Conservation (phyloP, 768 basidiomycete species). For the Russula abietina region DNA sequence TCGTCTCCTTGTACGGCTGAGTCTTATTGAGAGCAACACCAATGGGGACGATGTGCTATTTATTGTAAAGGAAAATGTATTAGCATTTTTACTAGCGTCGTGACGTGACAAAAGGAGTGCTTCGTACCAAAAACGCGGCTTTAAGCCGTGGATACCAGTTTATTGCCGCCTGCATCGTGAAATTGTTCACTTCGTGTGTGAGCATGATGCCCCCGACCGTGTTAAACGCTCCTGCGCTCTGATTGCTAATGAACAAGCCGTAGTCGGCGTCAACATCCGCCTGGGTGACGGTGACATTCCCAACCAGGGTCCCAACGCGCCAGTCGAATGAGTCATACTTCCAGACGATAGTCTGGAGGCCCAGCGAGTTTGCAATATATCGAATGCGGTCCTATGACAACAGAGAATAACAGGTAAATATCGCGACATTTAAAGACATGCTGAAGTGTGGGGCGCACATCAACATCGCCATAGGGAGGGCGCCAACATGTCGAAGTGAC, state of each 20-base stretch:
- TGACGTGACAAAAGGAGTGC: neutral
- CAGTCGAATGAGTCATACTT: constrained; percentile 65
- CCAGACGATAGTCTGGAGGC: constrained; percentile 71
- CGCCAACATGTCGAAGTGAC: constrained; percentile 56
- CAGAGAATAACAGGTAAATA: no score
- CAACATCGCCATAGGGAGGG: constrained; percentile 63
- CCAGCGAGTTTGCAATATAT: constrained; percentile 58
- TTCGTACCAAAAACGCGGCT: constrained; percentile 38
- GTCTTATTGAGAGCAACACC: constrained; percentile 47
- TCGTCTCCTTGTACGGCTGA: constrained; percentile 47
- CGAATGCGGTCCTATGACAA: constrained; percentile 53
- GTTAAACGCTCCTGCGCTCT: constrained; percentile 14
- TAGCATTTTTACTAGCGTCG: neutral
- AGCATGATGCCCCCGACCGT: constrained; percentile 45
- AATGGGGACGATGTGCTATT: constrained; percentile 48
- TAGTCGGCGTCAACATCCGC: constrained; percentile 16
- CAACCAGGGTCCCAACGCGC: constrained; percentile 32
- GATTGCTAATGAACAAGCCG: constrained; percentile 11
- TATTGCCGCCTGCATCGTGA: constrained; percentile 52
- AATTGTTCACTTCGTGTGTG: constrained; percentile 55
- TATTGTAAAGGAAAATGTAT: neutral
- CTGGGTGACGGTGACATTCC: neutral
- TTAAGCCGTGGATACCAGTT: constrained; percentile 44
- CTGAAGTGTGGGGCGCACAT: constrained; percentile 28
- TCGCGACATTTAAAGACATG: neutral